phyloP scores from a whole-genome alignment of 2,329 filamentous ascomycete genomes.

The Didymosphaeria variabile region DNA sequence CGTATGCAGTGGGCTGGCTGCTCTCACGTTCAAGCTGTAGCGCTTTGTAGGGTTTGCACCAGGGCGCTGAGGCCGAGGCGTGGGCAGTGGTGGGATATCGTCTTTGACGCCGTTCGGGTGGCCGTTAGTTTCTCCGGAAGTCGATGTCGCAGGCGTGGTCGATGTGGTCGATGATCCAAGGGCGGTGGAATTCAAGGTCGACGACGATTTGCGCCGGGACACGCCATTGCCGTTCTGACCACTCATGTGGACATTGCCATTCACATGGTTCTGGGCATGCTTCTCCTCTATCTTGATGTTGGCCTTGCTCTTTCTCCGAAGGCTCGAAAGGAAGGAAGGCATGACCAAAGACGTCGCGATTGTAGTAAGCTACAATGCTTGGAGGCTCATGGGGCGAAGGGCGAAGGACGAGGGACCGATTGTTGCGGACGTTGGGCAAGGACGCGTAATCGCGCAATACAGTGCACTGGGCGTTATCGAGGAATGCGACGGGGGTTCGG shows the following conservation, averaged over 20 bases:
- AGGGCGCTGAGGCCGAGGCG: conserved; percentile 57
- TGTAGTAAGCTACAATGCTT: conserved; percentile 11
- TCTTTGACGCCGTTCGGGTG: conserved; percentile 64
- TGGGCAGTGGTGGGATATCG: conserved; percentile 54
- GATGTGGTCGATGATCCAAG: conserved; percentile 77
- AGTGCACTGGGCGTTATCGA: conserved; percentile 36
- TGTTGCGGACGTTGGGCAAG: conserved; percentile 18
- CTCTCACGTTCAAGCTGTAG: conserved; percentile 59
- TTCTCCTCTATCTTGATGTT: conserved; percentile 66
- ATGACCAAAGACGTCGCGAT: conserved; percentile 37
- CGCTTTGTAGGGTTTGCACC: conserved; percentile 58
- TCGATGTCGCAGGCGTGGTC: conserved; percentile 68
- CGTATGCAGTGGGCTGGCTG: background rate
- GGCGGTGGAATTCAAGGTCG: conserved; percentile 65
- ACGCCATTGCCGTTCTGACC: conserved; percentile 49
- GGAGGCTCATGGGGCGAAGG: conserved; percentile 12
- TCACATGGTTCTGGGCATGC: conserved; percentile 21
- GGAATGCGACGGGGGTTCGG: conserved; percentile 21
- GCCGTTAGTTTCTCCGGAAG: conserved; percentile 74
- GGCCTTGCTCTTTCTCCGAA: conserved; percentile 78
- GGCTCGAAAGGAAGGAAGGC: conserved; percentile 75
- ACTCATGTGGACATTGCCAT: conserved; percentile 27
- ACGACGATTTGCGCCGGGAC: conserved; percentile 65
- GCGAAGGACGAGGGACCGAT: background rate
- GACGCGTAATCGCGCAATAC: conserved; percentile 23